A percentile compares a stretch with the other conserved stretches of the same genome.
Evolutionary conservation across 805 yeast species (phyloP).

Genomic region (Lipomyces spencermartinsiae): DNA sequence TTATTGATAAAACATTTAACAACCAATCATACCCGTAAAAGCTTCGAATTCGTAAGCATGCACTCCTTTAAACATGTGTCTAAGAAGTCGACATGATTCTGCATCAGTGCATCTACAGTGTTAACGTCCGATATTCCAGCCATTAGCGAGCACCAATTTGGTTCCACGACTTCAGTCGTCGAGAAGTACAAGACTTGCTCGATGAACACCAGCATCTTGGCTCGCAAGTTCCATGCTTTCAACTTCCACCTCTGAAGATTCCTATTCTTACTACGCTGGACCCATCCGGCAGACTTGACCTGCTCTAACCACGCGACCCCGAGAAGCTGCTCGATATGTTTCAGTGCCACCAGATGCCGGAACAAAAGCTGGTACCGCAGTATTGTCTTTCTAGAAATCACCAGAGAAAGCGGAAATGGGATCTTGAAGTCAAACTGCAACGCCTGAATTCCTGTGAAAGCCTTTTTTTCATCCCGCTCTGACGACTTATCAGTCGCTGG

Average conservation of each 20-base stretch:
- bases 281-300: conserved; percentile 73
- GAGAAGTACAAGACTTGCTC: conserved; percentile 62
- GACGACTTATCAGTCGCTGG: conserved; percentile 18
- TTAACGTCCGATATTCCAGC: conserved; percentile 42
- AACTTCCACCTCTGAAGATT: conserved; percentile 36
- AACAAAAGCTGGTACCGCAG: conserved; percentile 81
- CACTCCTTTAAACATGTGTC: conserved; percentile 71
- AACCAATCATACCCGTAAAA: conserved; percentile 46
- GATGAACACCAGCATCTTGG: conserved; percentile 62
- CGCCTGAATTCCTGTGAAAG: conserved; percentile 45
- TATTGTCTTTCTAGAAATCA: conserved; percentile 71
- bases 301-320: conserved; percentile 77
- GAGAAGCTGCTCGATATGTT: conserved; percentile 63
- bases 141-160: conserved; percentile 56
- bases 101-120: conserved; percentile 54
- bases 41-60: conserved; percentile 63
- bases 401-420: conserved; percentile 86
- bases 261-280: conserved; percentile 58
- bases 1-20: background rate
- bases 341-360: conserved; percentile 70
- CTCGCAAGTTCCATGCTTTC: conserved; percentile 46
- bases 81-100: conserved; percentile 60
- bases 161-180: conserved; percentile 64
- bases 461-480: conserved; percentile 36
- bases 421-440: conserved; percentile 52